Evolutionary conservation across 2,329 filamentous ascomycete species (phyloP).

Genomic region (Fusarium verticillioides): DNA sequence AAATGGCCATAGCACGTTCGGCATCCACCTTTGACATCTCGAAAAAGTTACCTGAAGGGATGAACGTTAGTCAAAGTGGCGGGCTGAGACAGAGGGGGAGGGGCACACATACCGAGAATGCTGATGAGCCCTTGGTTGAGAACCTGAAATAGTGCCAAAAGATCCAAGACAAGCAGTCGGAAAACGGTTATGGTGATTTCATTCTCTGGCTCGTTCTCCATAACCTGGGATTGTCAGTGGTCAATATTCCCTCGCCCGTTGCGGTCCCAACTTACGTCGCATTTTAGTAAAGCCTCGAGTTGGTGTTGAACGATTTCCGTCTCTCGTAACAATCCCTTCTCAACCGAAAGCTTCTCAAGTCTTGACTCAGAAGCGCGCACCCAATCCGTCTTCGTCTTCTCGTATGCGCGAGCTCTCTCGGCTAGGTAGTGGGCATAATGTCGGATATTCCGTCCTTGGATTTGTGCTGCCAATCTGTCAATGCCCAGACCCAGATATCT

Average conservation of each 20-base stretch:
- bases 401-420: constrained; percentile 83
- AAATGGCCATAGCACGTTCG: constrained; percentile 89
- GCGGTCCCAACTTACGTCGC: constrained; percentile 73
- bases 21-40: constrained; percentile 97
- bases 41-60: constrained; percentile 85
- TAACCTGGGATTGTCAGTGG: constrained; percentile 66
- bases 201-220: constrained; percentile 90
- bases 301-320: constrained; percentile 92
- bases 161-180: constrained; percentile 87
- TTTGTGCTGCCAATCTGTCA: constrained; percentile 73
- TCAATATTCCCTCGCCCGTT: not conserved
- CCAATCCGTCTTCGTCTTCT: constrained; percentile 88
- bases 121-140: constrained; percentile 98
- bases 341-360: constrained; percentile 85
- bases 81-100: constrained; percentile 21
- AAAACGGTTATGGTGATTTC: constrained; percentile 97
- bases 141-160: constrained; percentile 90
- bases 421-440: constrained; percentile 90
- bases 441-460: constrained; percentile 93
- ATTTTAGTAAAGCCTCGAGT: constrained; percentile 85
- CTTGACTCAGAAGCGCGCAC: constrained; percentile 84
- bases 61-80: constrained; percentile 15
- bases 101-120: constrained; percentile 76
- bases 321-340: constrained; percentile 91
- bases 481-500: not conserved